Evolutionary conservation across 2,329 filamentous ascomycete genomes (phyloP).

Genomic region (Thielaviopsis populi): DNA sequence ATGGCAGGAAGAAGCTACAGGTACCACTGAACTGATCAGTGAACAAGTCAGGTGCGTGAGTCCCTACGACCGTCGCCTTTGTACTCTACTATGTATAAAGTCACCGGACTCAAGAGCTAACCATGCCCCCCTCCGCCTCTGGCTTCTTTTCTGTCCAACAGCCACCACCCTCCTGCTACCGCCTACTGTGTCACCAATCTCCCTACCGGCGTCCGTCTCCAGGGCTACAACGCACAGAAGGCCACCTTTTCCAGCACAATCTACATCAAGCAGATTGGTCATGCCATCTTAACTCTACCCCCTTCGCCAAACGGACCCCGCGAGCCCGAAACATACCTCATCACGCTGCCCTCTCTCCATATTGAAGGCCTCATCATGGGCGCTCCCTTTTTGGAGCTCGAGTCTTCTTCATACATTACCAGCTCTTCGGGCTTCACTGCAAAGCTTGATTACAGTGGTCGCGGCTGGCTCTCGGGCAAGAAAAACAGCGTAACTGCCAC

Average conservation of each 20-base stretch:
- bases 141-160: slow-evolving; percentile 21
- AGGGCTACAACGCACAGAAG: slow-evolving; percentile 93
- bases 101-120: background rate
- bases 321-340: slow-evolving; percentile 59
- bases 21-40: slow-evolving; percentile 72
- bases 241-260: slow-evolving; percentile 89
- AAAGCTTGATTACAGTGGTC: slow-evolving; percentile 85
- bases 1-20: slow-evolving; percentile 63
- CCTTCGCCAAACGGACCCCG: slow-evolving; percentile 22
- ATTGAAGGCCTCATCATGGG: slow-evolving; percentile 85
- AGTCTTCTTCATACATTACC: slow-evolving; percentile 69
- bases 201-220: slow-evolving; percentile 60
- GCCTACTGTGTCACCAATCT: slow-evolving; percentile 87
- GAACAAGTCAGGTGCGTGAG: slow-evolving; percentile 66
- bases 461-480: slow-evolving; percentile 88
- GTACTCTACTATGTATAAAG: background rate
- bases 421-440: slow-evolving; percentile 76
- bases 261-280: slow-evolving; percentile 86
- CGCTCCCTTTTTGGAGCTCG: slow-evolving; percentile 79
- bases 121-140: background rate
- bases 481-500: slow-evolving; percentile 78
- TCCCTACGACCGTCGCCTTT: background rate
- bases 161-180: slow-evolving; percentile 86
- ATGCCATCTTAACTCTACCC: slow-evolving; percentile 67
- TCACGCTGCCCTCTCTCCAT: slow-evolving; percentile 79